These are phyloP conservation scores for Colletotrichum navitas DNA, from an alignment of 2,329 filamentous ascomycete species.

Conservation along the genomic window DNA sequence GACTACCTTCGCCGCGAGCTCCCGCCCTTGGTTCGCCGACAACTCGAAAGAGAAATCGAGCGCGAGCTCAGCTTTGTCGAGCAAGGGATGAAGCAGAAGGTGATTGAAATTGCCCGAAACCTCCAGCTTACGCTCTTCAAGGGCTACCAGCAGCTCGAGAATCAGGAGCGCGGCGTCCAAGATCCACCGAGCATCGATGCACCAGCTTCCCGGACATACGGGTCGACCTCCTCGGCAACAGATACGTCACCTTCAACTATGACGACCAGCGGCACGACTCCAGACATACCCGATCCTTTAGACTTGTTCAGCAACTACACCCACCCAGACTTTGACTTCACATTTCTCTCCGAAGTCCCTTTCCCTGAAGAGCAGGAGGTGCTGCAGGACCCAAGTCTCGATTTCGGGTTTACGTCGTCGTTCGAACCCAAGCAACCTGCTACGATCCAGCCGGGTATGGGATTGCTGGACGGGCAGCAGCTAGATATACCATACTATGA, in stretches of 20 bases:
- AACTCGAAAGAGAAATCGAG: conserved; percentile 49
- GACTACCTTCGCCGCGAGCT: conserved; percentile 50
- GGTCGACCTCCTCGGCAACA: not conserved
- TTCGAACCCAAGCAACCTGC: not conserved
- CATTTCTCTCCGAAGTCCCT: conserved; percentile 7
- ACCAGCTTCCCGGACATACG: not conserved
- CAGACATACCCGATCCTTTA: conserved; percentile 33
- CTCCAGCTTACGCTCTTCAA: conserved; percentile 44
- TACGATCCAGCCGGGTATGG: conserved; percentile 17
- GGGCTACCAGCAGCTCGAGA: conserved; percentile 41
- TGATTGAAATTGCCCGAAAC: conserved; percentile 45
- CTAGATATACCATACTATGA: not conserved
- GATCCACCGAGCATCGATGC: not conserved
- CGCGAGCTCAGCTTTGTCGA: conserved; percentile 46
- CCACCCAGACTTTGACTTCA: conserved; percentile 37
- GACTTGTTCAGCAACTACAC: conserved; percentile 21
- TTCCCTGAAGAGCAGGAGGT: not conserved
- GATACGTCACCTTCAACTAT: conserved; percentile 35
- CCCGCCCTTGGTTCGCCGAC: conserved; percentile 48
- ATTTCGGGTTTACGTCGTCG: not conserved
- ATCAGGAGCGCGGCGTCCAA: conserved; percentile 10
- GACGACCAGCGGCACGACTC: conserved; percentile 27
- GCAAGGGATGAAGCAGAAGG: conserved; percentile 44
- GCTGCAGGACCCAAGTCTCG: not conserved
- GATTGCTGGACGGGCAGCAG: conserved; percentile 1